Conservation (phyloP, 352 stramenopile genomes). For the Pythium phragmitis region DNA sequence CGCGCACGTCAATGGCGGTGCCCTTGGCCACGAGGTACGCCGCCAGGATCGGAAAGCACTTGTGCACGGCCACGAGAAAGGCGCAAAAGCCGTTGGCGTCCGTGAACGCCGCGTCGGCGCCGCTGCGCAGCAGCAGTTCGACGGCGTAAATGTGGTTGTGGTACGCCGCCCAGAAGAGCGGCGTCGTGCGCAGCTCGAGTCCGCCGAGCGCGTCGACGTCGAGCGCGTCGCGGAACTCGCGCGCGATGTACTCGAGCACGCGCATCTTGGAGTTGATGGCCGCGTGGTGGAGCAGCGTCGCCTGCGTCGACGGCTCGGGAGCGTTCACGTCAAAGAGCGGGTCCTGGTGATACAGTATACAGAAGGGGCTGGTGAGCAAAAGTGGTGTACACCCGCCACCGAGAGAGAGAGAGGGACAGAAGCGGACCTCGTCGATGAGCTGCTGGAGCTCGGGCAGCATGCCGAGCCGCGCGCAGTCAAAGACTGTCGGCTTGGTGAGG, state of each 20-base stretch:
- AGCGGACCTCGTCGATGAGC: conserved; percentile 44
- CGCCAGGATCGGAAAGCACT: conserved; percentile 71
- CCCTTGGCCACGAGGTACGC: conserved; percentile 79
- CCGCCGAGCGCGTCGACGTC: conserved; percentile 54
- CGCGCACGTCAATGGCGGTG: conserved; percentile 55
- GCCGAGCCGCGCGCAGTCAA: conserved; percentile 66
- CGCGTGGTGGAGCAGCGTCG: conserved; percentile 74
- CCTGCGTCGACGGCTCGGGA: conserved; percentile 44
- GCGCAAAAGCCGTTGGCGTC: conserved; percentile 55
- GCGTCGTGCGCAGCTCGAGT: conserved; percentile 52
- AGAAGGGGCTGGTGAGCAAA: neutral
- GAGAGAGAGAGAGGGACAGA: neutral
- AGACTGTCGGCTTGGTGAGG: conserved; percentile 39
- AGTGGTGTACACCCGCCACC: neutral
- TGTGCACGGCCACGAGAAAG: conserved; percentile 70
- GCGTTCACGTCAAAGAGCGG: conserved; percentile 58
- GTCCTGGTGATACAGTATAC: conserved; percentile 28
- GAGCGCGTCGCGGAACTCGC: conserved; percentile 30
- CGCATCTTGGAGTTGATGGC: conserved; percentile 82
- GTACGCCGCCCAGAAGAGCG: conserved; percentile 72
- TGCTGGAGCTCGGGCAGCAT: conserved; percentile 57
- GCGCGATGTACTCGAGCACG: conserved; percentile 48
- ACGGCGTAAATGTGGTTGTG: conserved; percentile 83
- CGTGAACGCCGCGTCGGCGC: conserved; percentile 50
- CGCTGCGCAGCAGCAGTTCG: conserved; percentile 62